phyloP scores from a whole-genome alignment of 345 rosid species.

The Syzygium aqueum region DNA sequence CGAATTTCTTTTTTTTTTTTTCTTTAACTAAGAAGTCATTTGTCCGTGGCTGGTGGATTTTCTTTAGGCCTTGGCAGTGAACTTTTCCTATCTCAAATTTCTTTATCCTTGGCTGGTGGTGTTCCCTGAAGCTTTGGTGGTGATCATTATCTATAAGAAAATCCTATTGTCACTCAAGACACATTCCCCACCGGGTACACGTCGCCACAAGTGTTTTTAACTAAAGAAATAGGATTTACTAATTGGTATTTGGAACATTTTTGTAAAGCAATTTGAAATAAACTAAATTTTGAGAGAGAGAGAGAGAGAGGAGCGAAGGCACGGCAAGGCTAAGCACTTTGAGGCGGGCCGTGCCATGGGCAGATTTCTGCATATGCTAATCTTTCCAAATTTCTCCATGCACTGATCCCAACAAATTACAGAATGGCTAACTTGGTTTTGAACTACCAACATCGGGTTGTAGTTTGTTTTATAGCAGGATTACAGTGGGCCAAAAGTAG shows the following conservation, averaged over 20 bases:
- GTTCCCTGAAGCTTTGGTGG: background rate
- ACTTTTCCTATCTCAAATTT: background rate
- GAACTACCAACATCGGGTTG: background rate
- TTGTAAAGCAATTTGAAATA: background rate
- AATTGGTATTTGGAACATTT: too few species aligned
- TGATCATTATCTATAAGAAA: background rate
- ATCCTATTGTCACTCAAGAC: background rate
- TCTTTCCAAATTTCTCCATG: background rate
- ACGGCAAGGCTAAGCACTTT: background rate
- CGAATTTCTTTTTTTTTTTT: background rate
- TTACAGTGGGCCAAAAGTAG: background rate
- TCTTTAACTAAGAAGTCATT: background rate
- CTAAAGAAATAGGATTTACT: background rate
- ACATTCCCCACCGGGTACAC: background rate
- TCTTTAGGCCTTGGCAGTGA: fast-evolving
- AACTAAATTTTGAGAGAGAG: background rate
- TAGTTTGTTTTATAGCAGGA: background rate
- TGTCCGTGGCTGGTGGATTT: background rate
- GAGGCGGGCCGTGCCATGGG: background rate
- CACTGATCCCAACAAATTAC: background rate
- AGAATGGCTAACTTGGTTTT: background rate
- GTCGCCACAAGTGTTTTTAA: background rate
- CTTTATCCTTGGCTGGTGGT: background rate
- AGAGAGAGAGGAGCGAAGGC: background rate
- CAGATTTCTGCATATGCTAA: background rate